Conservation (phyloP, 164 flowering plant genomes). For the Macadamia integrifolia region DNA sequence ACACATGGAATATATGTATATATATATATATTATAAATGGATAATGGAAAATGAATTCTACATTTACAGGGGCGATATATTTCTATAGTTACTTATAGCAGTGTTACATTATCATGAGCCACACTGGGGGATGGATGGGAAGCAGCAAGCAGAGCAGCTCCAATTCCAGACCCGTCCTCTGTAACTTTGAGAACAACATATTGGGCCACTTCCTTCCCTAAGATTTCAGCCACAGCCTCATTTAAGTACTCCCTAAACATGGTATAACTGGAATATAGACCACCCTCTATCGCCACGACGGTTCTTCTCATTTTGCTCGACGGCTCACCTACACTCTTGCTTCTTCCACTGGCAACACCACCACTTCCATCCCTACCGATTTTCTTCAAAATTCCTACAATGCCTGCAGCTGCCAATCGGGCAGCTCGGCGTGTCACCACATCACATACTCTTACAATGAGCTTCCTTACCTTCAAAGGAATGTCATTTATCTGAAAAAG, state of each 20-base stretch:
- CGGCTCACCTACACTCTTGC: slow-evolving; percentile 28
- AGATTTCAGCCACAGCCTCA: slow-evolving; percentile 63
- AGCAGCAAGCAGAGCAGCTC: slow-evolving; percentile 90
- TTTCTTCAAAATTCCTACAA: slow-evolving; percentile 89
- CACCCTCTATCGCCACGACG: slow-evolving; percentile 81
- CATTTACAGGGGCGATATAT: slow-evolving; percentile 30
- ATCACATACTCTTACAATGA: slow-evolving; percentile 76
- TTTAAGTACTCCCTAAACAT: slow-evolving; percentile 73
- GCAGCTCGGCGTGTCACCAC: slow-evolving; percentile 83
- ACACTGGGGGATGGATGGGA: slow-evolving; percentile 42
- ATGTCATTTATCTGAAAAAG: slow-evolving; percentile 51
- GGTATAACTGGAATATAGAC: slow-evolving; percentile 52
- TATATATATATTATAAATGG: background rate
- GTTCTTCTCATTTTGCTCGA: slow-evolving; percentile 54
- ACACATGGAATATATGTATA: too few relatives aligned
- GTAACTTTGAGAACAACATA: slow-evolving; percentile 56
- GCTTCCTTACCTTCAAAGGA: slow-evolving; percentile 63
- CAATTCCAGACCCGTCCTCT: slow-evolving; percentile 86
- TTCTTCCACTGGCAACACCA: slow-evolving; percentile 49
- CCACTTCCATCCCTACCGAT: slow-evolving; percentile 88
- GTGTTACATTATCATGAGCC: slow-evolving; percentile 28
- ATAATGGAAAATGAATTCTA: slow-evolving; percentile 27
- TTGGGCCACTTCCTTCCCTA: slow-evolving; percentile 72
- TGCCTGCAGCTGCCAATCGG: slow-evolving; percentile 90
- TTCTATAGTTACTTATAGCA: slow-evolving; percentile 20